Conservation (phyloP, 257 asterid species). For the Schizonepeta tenuifolia region DNA sequence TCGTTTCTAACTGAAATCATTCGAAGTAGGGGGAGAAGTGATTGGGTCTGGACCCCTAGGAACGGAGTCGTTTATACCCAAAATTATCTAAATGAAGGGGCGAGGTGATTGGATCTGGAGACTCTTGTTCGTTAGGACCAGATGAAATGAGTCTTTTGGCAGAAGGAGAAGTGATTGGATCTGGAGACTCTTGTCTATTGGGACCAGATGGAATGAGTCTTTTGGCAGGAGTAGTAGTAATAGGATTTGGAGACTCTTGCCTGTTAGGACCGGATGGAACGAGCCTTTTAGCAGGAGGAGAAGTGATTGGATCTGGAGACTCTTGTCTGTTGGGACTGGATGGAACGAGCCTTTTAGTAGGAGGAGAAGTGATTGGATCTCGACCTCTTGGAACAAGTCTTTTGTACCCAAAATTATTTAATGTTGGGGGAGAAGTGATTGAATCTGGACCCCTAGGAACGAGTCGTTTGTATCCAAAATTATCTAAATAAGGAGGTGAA, state of each 20-base stretch:
- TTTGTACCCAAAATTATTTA: not conserved
- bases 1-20: not conserved
- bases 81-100: not conserved
- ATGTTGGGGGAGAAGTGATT: not conserved
- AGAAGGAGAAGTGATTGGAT: too few relatives aligned
- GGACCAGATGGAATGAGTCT: too few relatives aligned
- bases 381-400: not conserved
- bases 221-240: too few relatives aligned
- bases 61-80: not conserved
- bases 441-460: not conserved
- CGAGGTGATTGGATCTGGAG: not conserved
- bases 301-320: too few relatives aligned
- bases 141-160: too few relatives aligned
- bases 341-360: not conserved
- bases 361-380: not conserved
- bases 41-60: not conserved
- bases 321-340: too few relatives aligned
- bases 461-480: not conserved
- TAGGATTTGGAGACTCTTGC: too few relatives aligned
- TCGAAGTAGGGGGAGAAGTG: not conserved
- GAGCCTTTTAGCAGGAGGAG: too few relatives aligned
- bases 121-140: too few relatives aligned
- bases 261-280: too few relatives aligned
- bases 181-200: too few relatives aligned
- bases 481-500: not conserved